Evolutionary conservation across 257 asterid genomes (phyloP), one percentile per base, ranked within the genome.

Genomic region (Nicotiana otophora): DNA sequence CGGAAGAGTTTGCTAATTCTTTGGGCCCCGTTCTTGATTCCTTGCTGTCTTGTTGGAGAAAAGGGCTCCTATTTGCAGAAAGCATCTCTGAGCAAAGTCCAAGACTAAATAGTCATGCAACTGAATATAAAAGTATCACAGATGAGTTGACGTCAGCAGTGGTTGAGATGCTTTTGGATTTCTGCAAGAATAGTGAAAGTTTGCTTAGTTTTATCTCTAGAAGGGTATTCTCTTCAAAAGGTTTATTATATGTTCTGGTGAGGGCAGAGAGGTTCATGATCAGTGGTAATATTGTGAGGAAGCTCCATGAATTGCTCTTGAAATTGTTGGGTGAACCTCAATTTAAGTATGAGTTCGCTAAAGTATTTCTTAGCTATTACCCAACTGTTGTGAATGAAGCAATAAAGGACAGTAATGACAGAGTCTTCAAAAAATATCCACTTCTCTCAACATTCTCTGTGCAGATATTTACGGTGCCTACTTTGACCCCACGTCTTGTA

Each of bases 271-370:
- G 92, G 86, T 89, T 89, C 85, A 81, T 89, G 86, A 62, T 78
- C 74, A 81, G 64, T 20, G 81, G 53, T n/a, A 31, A 54, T 60
- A 90, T 86, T 75, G 91, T 92, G 82, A 86, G 64, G 88, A 96
- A 89, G 91, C 95, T 94, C 82, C 97, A 94, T 42, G 98, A 94
- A 84, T 87, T 96, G 69, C 95, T 96, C 53, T 83, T 96, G 89
- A 96, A 94, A 88, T 89, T 96, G 96, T 86, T 94, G 60, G 92
- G 98, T 58, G 98, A 96, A 84, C 99, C 98, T 78, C 74, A 82
- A 81, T 96, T 96, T 84, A 96, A 96, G 83, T 93, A 90, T 64
- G 98, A 96, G 90, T 96, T 96, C 80, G 97, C 99, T 2, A 93
- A 93, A 91, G 95, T 88, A 70, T 93, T 93, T 88, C 90, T 92